Percentiles rank a stretch among this genome's conserved stretches.
phyloP scores from a whole-genome alignment of 495 filamentous ascomycete genomes.

The Trichoderma reesei region DNA sequence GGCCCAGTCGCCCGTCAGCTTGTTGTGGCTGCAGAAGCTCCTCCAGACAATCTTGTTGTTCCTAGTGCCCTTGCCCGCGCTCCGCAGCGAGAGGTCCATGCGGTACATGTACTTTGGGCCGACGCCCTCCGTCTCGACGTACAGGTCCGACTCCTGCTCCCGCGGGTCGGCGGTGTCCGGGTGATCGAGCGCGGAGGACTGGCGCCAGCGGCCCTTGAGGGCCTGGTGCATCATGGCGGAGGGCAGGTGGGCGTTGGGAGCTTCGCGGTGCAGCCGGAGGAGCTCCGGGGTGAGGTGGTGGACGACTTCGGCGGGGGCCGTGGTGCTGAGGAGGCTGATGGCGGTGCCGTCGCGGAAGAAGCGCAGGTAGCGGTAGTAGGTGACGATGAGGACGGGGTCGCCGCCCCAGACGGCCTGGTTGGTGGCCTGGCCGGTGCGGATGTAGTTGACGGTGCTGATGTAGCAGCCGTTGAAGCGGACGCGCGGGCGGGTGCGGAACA shows the following conservation, averaged over 20 bases:
- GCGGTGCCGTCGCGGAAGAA: constrained; percentile 86
- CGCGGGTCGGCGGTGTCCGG: constrained; percentile 13
- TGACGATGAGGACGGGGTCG: constrained; percentile 82
- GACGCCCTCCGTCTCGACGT: constrained; percentile 80
- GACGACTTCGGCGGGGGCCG: constrained; percentile 77
- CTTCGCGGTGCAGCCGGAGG: constrained; percentile 20
- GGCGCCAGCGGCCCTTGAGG: constrained; percentile 31
- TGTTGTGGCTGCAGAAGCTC: constrained; percentile 86
- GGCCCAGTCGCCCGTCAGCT: constrained; percentile 79
- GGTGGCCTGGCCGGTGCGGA: constrained; percentile 58
- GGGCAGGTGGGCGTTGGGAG: constrained; percentile 24
- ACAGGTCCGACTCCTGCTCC: constrained; percentile 53
- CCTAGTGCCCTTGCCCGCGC: constrained; percentile 43
- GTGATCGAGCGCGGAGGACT: constrained; percentile 20
- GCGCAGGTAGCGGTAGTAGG: constrained; percentile 92
- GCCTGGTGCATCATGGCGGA: constrained; percentile 25
- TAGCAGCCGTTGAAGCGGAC: constrained; percentile 92
- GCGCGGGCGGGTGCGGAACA: constrained; percentile 75
- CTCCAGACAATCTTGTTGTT: constrained; percentile 86
- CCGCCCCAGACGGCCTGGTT: constrained; percentile 58
- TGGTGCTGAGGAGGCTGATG: constrained; percentile 66
- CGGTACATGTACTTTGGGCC: constrained; percentile 67
- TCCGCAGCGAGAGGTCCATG: constrained; percentile 60
- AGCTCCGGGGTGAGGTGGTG: constrained; percentile 49
- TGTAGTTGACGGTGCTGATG: constrained; percentile 93